These are phyloP conservation scores for Calonectria multiphialidica DNA, from an alignment of 2,329 filamentous ascomycete genomes.

Conservation along the genomic window DNA sequence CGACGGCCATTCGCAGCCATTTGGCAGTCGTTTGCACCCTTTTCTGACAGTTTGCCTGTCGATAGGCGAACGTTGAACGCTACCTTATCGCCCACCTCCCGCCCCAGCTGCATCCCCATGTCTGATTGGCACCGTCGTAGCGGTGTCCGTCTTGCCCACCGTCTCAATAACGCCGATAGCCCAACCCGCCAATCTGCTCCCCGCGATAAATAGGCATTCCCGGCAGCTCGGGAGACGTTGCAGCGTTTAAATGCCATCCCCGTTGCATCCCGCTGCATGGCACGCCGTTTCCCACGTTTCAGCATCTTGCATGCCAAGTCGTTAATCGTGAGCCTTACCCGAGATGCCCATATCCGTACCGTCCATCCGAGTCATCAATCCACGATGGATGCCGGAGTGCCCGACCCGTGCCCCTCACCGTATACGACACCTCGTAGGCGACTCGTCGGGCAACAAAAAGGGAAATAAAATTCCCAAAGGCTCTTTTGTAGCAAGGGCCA, in stretches of 20 bases:
- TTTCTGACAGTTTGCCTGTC: no score
- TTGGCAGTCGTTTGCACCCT: no score
- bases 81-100: no score
- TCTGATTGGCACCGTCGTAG: background rate
- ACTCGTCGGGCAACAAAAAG: no score
- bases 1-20: no score
- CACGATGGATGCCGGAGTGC: background rate
- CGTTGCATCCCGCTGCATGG: background rate
- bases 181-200: background rate
- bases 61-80: no score
- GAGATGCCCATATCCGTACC: background rate
- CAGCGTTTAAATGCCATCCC: background rate
- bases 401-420: background rate
- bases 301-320: background rate
- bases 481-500: background rate
- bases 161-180: background rate
- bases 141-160: background rate
- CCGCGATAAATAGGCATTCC: background rate
- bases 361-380: background rate
- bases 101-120: no score
- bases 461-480: background rate
- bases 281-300: background rate
- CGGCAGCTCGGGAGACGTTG: background rate
- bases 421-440: no score
- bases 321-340: no score